Base-by-base conservation (phyloP, 108 stramenopile genomes). In the Cyclostephanos tholiformis region DNA sequence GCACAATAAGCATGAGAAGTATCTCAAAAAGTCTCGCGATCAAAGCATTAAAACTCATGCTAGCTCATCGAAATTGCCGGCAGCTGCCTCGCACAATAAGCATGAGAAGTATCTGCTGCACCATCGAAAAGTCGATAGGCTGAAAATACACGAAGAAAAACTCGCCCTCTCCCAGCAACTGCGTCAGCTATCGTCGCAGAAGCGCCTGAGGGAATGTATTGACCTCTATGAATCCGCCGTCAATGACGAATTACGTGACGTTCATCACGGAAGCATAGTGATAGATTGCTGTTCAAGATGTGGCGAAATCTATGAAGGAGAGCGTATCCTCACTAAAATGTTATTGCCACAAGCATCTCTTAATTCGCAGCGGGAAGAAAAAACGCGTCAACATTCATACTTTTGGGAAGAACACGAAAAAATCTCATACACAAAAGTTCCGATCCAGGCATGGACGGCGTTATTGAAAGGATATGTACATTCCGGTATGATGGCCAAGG, bases 261-360 rank as follows among this genome's bases (percentile, higher is more conserved):
- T 63, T 4, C 90, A 93, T 64, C 94, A 95, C 81, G 87, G 85
- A 11, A 88, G 90, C 73, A 91, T 89, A 25, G 77, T 90, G n/a
- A 70, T 95, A 0, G 94, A 95, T 63, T 92, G 89, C 64, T 86
- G 88, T 68, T 85, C 90, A 16, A 67, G 91, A 65, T 92, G 94
- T 71, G 94, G 94, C 16, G 76, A 85, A 20, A 81, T 92, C 8
- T 16, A 51, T 14, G 67, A 68, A 43, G 80, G 75, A 1, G 80
- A 84, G 58, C 23, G 41, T n/a, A 51, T 80, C 0, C 76, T 84
- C 38, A 36, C 36, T 63, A 59, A 26, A 1, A 82, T 73, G 79
- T 19, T 68, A 22, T 69, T 41, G n/a, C 57, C 32, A 58, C 27
- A 25, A 58, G 16, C 57, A 1, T 30, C 17, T 27, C 13, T 10